phyloP scores from a whole-genome alignment of 345 rosid genomes.

The Eucalyptus cloeziana region DNA sequence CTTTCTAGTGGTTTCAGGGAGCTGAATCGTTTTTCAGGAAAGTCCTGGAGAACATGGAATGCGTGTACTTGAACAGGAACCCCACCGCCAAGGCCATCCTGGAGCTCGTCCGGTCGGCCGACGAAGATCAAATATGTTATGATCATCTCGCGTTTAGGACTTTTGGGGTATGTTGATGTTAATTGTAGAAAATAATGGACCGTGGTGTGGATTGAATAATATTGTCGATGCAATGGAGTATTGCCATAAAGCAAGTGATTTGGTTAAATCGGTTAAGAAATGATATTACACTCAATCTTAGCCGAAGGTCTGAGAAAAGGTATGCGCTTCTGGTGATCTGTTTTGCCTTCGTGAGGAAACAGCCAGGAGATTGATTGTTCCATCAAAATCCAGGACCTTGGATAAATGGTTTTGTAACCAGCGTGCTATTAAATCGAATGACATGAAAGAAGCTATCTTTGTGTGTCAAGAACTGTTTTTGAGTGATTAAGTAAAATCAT shows the following conservation, averaged over 20 bases:
- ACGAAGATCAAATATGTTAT: constrained; percentile 46
- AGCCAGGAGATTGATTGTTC: not conserved
- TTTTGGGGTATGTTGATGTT: constrained; percentile 47
- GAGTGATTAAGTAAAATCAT: not conserved
- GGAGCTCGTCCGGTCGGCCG: constrained; percentile 51
- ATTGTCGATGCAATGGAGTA: not conserved
- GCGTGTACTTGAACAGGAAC: constrained; percentile 58
- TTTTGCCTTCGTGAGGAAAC: not conserved
- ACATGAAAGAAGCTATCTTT: not conserved
- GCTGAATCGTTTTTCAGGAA: constrained; percentile 60
- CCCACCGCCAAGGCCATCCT: constrained; percentile 80
- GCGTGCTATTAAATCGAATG: not conserved
- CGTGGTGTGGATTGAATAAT: not conserved
- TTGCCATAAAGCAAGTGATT: not conserved
- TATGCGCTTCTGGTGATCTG: not conserved
- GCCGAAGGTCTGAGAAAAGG: not conserved
- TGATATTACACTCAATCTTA: not conserved
- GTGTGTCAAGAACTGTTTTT: not conserved
- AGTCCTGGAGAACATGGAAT: constrained; percentile 58
- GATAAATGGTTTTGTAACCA: not conserved
- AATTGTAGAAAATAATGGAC: not conserved
- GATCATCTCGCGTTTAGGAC: constrained; percentile 95
- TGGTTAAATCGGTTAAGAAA: not conserved
- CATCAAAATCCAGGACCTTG: not conserved
- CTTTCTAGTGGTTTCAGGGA: constrained; percentile 11